Evolutionary conservation across 2,329 filamentous ascomycete genomes (phyloP).

Genomic region (Diplodia corticola): DNA sequence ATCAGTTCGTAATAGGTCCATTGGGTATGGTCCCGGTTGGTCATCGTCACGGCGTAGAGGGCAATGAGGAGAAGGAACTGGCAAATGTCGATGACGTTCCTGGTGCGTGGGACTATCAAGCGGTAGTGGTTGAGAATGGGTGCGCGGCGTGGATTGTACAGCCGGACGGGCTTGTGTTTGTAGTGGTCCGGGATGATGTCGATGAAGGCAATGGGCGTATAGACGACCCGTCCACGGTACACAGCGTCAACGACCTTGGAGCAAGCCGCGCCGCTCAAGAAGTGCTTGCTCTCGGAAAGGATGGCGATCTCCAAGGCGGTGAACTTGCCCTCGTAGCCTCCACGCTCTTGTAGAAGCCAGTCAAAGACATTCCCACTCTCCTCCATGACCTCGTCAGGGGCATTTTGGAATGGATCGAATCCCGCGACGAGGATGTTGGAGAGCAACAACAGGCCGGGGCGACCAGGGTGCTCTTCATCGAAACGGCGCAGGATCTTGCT

Average conservation of each 20-base stretch:
- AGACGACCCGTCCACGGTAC: conserved; percentile 76
- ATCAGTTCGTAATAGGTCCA: conserved; percentile 62
- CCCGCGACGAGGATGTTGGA: conserved; percentile 79
- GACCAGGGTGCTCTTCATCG: conserved; percentile 72
- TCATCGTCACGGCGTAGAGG: conserved; percentile 74
- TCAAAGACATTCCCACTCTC: conserved; percentile 53
- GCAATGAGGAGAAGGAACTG: conserved; percentile 71
- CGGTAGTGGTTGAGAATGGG: conserved; percentile 82
- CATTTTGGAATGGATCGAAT: conserved; percentile 84
- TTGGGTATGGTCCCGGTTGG: conserved; percentile 59
- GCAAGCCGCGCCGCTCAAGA: conserved; percentile 74
- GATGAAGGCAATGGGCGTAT: conserved; percentile 78
- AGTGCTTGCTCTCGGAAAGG: conserved; percentile 75
- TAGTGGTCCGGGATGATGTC: conserved; percentile 85
- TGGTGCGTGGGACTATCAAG: conserved; percentile 75
- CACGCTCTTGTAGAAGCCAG: conserved; percentile 48
- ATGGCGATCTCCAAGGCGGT: conserved; percentile 83
- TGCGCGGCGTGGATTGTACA: conserved; percentile 75
- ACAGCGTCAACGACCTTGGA: conserved; percentile 82
- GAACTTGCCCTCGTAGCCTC: conserved; percentile 60
- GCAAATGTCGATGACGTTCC: conserved; percentile 71
- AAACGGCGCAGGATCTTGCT: conserved; percentile 75
- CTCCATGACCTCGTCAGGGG: conserved; percentile 64
- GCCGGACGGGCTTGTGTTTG: conserved; percentile 77
- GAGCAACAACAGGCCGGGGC: conserved; percentile 69